phyloP scores from a whole-genome alignment of 176 grass and related monocot genomes.

The Ensete glaucum region DNA sequence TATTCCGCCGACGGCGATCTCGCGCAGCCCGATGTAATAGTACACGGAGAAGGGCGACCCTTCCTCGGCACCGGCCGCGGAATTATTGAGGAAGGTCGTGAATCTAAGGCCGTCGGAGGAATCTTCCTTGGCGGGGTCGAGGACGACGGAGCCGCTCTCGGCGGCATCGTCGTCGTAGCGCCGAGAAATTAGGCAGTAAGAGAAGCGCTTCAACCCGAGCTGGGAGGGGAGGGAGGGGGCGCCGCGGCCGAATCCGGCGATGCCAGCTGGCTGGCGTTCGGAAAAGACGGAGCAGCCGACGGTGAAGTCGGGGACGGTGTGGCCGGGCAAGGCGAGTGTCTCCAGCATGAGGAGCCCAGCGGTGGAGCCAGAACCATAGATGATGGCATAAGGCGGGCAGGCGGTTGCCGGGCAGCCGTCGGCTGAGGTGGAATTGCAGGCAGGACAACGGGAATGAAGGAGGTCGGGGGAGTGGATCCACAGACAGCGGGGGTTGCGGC shows the following conservation, averaged over 20 bases:
- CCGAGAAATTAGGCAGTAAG: constrained; percentile 82
- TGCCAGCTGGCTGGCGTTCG: too few relatives aligned
- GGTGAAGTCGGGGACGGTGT: constrained; percentile 25
- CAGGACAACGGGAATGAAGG: constrained; percentile 18
- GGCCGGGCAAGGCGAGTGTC: constrained; percentile 26
- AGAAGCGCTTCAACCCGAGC: constrained; percentile 43
- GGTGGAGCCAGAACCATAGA: constrained; percentile 81
- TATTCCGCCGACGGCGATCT: constrained; percentile 45
- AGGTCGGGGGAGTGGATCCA: constrained; percentile 47
- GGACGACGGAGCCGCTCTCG: constrained; percentile 58
- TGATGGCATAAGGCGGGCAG: constrained; percentile 66
- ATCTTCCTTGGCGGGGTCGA: constrained; percentile 19
- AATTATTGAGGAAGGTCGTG: constrained; percentile 34
- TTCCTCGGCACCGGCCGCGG: constrained; percentile 8
- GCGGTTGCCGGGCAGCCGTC: constrained; percentile 8
- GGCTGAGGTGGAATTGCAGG: constrained; percentile 1
- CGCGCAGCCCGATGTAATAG: constrained; percentile 55
- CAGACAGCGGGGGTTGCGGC: constrained; percentile 55
- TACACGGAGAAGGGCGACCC: constrained; percentile 48
- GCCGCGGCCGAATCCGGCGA: constrained; percentile 1
- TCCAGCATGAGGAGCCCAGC: constrained; percentile 68
- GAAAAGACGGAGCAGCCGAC: constrained; percentile 4
- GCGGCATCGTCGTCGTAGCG: constrained; percentile 59
- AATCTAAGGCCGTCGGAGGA: constrained; percentile 28
- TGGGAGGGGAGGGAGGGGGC: constrained; percentile 53